Percentiles rank a stretch among this genome's conserved stretches.
phyloP scores from a whole-genome alignment of 2,329 filamentous ascomycete species.

The Cladosporium colombiae region DNA sequence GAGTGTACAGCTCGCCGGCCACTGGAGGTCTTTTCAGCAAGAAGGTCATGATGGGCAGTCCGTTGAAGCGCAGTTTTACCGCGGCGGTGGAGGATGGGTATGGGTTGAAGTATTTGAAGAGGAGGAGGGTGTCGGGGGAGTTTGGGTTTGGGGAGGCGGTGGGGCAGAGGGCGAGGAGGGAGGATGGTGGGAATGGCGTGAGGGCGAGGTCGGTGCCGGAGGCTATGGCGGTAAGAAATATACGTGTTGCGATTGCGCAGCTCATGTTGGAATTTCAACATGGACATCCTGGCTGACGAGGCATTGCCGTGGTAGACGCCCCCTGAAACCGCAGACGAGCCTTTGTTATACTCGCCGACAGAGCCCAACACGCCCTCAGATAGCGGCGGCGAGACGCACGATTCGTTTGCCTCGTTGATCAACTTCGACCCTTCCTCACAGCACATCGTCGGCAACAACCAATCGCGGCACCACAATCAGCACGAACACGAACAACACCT shows the following conservation, averaged over 20 bases:
- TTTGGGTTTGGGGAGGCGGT: background rate
- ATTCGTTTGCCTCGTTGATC: constrained; percentile 49
- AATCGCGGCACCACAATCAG: background rate
- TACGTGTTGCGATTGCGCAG: background rate
- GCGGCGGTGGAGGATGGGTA: constrained; percentile 33
- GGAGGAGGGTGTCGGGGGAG: constrained; percentile 27
- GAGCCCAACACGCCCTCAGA: constrained; percentile 33
- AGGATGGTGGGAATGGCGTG: background rate
- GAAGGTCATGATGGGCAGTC: constrained; percentile 30
- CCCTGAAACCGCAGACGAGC: constrained; percentile 3
- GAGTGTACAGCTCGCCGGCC: constrained; percentile 22
- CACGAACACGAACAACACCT: background rate
- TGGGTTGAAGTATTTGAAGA: constrained; percentile 40
- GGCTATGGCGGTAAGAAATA: constrained; percentile 11
- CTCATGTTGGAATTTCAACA: background rate
- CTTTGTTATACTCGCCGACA: constrained; percentile 25
- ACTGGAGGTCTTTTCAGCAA: constrained; percentile 21
- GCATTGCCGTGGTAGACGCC: background rate
- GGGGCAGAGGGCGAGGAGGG: background rate
- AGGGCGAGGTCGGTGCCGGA: constrained; percentile 10
- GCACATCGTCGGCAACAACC: constrained; percentile 20
- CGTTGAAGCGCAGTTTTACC: constrained; percentile 38
- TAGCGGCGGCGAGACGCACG: constrained; percentile 24
- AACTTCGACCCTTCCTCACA: constrained; percentile 50
- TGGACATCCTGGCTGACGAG: constrained; percentile 8